These are phyloP conservation scores for Calonectria hawksworthii DNA, from an alignment of 2,329 filamentous ascomycete species.

Conservation along the genomic window DNA sequence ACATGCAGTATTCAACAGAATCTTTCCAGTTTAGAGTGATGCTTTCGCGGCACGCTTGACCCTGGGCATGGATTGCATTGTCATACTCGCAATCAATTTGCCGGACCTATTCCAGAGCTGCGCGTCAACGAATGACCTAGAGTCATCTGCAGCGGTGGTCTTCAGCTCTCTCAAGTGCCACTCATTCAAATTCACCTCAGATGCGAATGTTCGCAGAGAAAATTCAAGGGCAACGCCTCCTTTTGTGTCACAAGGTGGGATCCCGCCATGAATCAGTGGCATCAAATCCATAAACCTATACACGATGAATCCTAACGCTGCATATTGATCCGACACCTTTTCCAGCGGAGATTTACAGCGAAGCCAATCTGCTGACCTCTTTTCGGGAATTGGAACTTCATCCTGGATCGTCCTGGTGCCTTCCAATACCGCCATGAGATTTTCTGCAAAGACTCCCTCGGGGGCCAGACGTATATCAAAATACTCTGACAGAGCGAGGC, in stretches of 20 bases:
- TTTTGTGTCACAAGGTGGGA: neutral
- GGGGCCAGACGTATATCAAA: too few relatives aligned
- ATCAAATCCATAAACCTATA: neutral
- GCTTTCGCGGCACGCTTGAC: too few relatives aligned
- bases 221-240: neutral
- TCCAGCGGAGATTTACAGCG: neutral
- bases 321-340: neutral
- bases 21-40: too few relatives aligned
- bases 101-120: too few relatives aligned
- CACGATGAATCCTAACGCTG: neutral
- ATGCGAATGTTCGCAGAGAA: neutral
- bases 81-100: too few relatives aligned
- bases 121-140: too few relatives aligned
- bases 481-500: too few relatives aligned
- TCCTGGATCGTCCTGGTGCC: neutral
- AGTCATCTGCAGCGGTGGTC: neutral
- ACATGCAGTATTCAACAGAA: too few relatives aligned
- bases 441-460: too few relatives aligned
- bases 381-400: neutral
- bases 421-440: neutral
- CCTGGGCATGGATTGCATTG: too few relatives aligned
- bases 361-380: neutral
- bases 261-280: neutral
- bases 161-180: neutral
- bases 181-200: neutral